These are phyloP conservation scores for Clavispora carvajalis DNA, from an alignment of 805 yeast species.

Conservation along the genomic window DNA sequence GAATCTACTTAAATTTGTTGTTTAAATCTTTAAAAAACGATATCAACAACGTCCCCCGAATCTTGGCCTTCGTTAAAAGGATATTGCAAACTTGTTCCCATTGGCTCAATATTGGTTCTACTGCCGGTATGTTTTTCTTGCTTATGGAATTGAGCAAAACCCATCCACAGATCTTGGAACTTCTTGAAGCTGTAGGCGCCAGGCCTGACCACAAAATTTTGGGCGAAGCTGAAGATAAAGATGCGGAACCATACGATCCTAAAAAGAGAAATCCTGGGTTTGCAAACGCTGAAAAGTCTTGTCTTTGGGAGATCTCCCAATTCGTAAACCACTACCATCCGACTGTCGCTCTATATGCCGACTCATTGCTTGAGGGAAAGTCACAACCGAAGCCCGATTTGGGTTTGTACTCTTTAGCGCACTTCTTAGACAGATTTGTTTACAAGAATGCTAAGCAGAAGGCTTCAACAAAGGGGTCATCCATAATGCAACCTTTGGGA, in stretches of 20 bases:
- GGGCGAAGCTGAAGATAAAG: conserved; percentile 19
- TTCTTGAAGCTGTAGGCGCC: conserved; percentile 48
- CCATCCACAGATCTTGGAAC: conserved; percentile 61
- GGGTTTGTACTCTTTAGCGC: conserved; percentile 80
- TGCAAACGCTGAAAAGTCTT: conserved; percentile 78
- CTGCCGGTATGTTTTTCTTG: conserved; percentile 76
- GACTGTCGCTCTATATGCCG: conserved; percentile 77
- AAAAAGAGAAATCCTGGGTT: conserved; percentile 88
- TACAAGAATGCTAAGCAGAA: conserved; percentile 87
- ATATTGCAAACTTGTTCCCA: conserved; percentile 76
- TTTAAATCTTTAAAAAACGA: conserved; percentile 81
- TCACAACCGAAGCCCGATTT: conserved; percentile 76
- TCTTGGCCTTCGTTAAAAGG: conserved; percentile 87
- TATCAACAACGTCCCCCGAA: conserved; percentile 48
- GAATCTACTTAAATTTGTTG: conserved; percentile 80
- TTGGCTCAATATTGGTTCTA: conserved; percentile 86
- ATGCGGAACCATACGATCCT: conserved; percentile 55
- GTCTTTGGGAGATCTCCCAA: conserved; percentile 80
- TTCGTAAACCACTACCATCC: conserved; percentile 87
- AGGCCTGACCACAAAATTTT: conserved; percentile 37
- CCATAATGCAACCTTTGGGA: conserved; percentile 96
- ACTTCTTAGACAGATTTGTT: conserved; percentile 92
- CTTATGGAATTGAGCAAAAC: conserved; percentile 62
- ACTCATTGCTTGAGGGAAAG: conserved; percentile 49
- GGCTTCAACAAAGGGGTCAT: conserved; percentile 69